A percentile compares a stretch with the other conserved stretches of the same genome.
These are phyloP conservation scores for Tetradesmus obliquus DNA, from an alignment of 139 green algal species.

Conservation along the genomic window DNA sequence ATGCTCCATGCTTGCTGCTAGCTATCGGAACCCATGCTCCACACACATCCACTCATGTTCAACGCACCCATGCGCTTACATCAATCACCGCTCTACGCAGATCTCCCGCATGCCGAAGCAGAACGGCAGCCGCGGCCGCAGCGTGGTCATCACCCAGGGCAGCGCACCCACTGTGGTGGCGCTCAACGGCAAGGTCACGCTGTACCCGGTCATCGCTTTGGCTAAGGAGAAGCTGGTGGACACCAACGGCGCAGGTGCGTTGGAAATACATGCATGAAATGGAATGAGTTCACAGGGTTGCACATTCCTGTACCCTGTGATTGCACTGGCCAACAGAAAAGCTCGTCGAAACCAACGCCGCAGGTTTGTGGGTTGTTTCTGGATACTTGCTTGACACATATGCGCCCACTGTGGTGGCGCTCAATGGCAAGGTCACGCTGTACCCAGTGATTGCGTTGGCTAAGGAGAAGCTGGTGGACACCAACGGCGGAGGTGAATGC, in stretches of 20 bases:
- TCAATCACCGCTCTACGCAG: slow-evolving; percentile 46
- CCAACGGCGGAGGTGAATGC: slow-evolving; percentile 84
- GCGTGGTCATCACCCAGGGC: slow-evolving; percentile 97
- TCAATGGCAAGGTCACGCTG: slow-evolving; percentile 25
- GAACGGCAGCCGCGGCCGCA: slow-evolving; percentile 78
- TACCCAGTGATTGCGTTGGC: slow-evolving; percentile 76
- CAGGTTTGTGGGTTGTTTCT: no score
- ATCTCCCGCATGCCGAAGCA: slow-evolving; percentile 88
- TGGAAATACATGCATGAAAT: no score
- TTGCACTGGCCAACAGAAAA: not conserved
- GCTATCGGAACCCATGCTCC: not conserved
- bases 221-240: slow-evolving; percentile 94
- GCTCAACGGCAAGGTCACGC: slow-evolving; percentile 30
- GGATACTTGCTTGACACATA: not conserved
- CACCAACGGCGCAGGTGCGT: slow-evolving; percentile 90
- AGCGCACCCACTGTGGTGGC: slow-evolving; percentile 92
- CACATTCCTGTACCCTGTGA: not conserved
- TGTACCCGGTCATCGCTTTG: slow-evolving; percentile 75
- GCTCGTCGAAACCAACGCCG: no score
- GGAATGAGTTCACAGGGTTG: not conserved
- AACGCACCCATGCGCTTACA: no score
- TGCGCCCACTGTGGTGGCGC: not conserved
- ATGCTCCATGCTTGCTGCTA: not conserved
- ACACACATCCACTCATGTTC: no score
- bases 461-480: slow-evolving; percentile 96